Evolutionary conservation across 495 filamentous ascomycete genomes (phyloP), one percentile per base, ranked within the genome.

Genomic region (Penicillium simplicissimum): DNA sequence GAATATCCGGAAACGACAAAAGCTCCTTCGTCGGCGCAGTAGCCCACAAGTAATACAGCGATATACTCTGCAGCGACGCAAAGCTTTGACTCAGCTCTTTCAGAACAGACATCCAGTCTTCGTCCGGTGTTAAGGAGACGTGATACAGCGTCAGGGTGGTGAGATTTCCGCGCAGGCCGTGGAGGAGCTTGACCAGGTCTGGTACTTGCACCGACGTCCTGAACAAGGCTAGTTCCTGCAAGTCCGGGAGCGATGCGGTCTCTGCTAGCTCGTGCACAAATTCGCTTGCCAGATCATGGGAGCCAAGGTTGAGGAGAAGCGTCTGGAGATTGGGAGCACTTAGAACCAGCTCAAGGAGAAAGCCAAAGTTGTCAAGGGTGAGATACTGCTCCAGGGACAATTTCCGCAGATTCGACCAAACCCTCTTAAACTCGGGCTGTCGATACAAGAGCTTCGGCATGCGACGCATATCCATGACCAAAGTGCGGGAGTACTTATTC

Each of bases 391-490:
- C 68, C 33, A 73, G 36, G 5, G 65, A 70, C 19, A 72, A 49
- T 42, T 66, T 72, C 33, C 66, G 45, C 33, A 73, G 17, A 62
- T 70, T 71, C 9, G 57, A 53, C 70, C 70, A 72, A 10, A 61
- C 65, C 21, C 45, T 13, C 19, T 63, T 61, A 10, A 72, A 72
- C 63, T 65, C 25, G 0, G 70, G 70, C 35, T 72, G 67, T n/a
- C 65, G 67, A 51, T 70, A 69, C 8, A 71, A 37, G 5, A 69
- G 47, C n/a, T 73, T 73, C 11, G 70, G 70, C 8, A 73, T 34
- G 2, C 70, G 68, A 3, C 70, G 68, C 70, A 73, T 73, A 54
- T 73, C 70, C 68, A 73, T 73, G 15, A 72, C 60, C n/a, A 72
- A 55, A 4, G 70, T 67, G 13, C 65, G 67, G 9, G 70, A 72